Evolutionary conservation across 106 monocot species (phyloP), one percentile per base, ranked within the genome.

Genomic region (Cymbidium sinense): DNA sequence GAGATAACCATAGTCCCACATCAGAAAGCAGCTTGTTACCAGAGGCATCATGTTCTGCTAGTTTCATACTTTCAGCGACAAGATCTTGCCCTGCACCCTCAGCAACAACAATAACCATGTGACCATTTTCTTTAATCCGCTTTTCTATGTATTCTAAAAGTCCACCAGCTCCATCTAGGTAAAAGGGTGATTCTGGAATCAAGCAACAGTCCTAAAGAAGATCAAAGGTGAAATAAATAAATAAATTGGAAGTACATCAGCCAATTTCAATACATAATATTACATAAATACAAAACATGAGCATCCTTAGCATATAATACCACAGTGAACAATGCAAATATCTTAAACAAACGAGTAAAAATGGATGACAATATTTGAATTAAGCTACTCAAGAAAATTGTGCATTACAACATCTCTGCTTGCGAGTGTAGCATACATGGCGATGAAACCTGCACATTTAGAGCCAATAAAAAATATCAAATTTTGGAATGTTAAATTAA

Each of bases 351-450:
- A 0, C 4, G 21, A 17, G 54, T 15, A 17, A 54, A 54, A 54
- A 11, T 54, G 17, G 54, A 54, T 21, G 54, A 54, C 54, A 54
- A 21, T 54, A 54, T 21, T 19, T 54, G 34, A 41, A 20, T 37
- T 64, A 30, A n/a, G n/a, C n/a, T n/a, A n/a, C n/a, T n/a, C n/a
- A n/a, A n/a, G n/a, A 69, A 47, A 47, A 47, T 13, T 47, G 11
- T 47, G 47, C 47, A 47, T 47, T 80, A 87, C 91, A 83, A 91
- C 91, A 61, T 91, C 91, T 85, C 91, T 74, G 77, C 86, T 91
- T 65, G 91, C 88, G 72, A 91, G 91, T 73, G 91, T 91, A 58
- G 91, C 91, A 86, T 89, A 87, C 91, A 89, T 86, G 18, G 91
- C 88, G 61, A 91, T 89, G 76, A 91, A 91, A 10, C 91, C 89